phyloP scores from a whole-genome alignment of 306 rosid genomes.

The Mucuna pruriens region DNA sequence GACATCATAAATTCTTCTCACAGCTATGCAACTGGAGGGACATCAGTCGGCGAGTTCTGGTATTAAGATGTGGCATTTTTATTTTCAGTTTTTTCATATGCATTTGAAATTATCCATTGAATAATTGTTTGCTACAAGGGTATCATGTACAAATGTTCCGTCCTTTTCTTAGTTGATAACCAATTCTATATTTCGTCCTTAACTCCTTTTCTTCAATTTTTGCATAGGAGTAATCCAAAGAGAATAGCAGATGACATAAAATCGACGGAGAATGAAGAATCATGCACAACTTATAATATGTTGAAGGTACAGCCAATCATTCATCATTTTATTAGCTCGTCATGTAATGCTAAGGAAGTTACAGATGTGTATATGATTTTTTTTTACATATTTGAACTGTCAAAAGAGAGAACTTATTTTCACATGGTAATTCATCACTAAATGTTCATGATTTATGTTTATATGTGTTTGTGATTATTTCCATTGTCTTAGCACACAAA shows the following conservation, averaged over 20 bases:
- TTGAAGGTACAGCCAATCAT: slow-evolving; percentile 63
- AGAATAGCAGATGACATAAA: slow-evolving; percentile 59
- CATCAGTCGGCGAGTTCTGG: slow-evolving; percentile 86
- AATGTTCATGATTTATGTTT: background rate
- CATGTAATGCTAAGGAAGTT: slow-evolving; percentile 14
- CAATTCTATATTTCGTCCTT: slow-evolving; percentile 20
- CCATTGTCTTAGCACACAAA: slow-evolving; percentile 11
- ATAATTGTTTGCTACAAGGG: slow-evolving; percentile 19
- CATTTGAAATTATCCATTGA: slow-evolving; percentile 22
- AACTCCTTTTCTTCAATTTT: slow-evolving; percentile 23
- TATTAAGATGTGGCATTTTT: slow-evolving; percentile 42
- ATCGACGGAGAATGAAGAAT: slow-evolving; percentile 79
- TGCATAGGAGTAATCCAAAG: slow-evolving; percentile 70
- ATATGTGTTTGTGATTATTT: background rate
- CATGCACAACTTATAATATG: slow-evolving; percentile 94
- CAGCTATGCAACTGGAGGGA: slow-evolving; percentile 98
- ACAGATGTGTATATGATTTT: too few species aligned
- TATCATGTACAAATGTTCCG: background rate
- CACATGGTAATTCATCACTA: slow-evolving; percentile 7
- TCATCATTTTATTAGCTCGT: slow-evolving; percentile 9
- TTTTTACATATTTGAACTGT: background rate
- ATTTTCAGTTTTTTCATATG: slow-evolving; percentile 33
- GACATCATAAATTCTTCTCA: slow-evolving; percentile 84
- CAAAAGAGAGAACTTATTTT: background rate
- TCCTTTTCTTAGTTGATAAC: background rate